Evolutionary conservation across 495 filamentous ascomycete genomes (phyloP).

Genomic region (Tuber microsphaerosporum): DNA sequence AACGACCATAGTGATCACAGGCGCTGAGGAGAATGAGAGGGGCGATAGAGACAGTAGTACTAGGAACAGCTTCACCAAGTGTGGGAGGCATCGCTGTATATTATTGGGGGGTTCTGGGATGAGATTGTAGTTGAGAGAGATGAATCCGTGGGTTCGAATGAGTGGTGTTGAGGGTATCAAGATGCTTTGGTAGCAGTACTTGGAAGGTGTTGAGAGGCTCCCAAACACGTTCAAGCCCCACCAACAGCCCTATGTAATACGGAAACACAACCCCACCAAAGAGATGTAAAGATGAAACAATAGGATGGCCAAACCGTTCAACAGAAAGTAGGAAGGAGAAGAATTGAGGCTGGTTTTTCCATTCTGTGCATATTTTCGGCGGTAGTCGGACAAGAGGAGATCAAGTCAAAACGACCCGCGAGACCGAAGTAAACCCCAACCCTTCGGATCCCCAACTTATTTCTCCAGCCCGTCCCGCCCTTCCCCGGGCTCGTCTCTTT

Average conservation of each 20-base stretch:
- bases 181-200: not conserved
- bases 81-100: conserved; percentile 39
- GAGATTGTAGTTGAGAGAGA: conserved; percentile 28
- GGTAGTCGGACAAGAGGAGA: not conserved
- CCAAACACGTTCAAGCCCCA: not conserved
- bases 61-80: conserved; percentile 38
- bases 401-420: conserved; percentile 8
- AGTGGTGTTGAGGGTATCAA: conserved; percentile 5
- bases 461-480: conserved; percentile 31
- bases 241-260: not conserved
- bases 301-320: not conserved
- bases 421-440: conserved; percentile 34
- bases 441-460: conserved; percentile 38
- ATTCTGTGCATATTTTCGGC: conserved; percentile 4
- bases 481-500: conserved; percentile 36
- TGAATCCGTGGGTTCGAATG: conserved; percentile 13
- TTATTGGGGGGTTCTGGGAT: conserved; percentile 9
- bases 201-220: not conserved
- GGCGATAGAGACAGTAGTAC: conserved; percentile 79
- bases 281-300: conserved; percentile 2
- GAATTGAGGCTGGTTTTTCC: not conserved
- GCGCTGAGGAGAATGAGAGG: conserved; percentile 95
- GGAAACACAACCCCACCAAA: not conserved
- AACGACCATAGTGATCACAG: conserved; percentile 96
- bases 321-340: not conserved